A percentile compares a stretch with the other conserved stretches of the same genome.
Conservation (phyloP, 2,329 filamentous ascomycete genomes). For the Tolypocladium capitatum region DNA sequence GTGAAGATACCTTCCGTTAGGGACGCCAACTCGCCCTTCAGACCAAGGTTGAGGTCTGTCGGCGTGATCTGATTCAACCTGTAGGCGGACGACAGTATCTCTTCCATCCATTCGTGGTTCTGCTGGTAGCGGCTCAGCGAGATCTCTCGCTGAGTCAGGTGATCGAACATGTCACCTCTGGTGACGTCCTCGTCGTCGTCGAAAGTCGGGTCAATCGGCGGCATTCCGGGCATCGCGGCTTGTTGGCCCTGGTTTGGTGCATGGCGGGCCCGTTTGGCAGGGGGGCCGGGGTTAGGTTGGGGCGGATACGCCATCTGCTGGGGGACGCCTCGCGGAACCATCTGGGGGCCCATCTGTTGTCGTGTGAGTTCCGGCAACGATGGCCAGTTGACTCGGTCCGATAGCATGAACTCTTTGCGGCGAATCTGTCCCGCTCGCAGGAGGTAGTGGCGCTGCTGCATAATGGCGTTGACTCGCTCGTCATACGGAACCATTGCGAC, state of each 20-base stretch:
- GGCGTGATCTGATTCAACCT: slow-evolving; percentile 73
- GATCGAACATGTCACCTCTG: slow-evolving; percentile 78
- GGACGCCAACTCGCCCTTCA: slow-evolving; percentile 66
- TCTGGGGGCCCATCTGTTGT: slow-evolving; percentile 37
- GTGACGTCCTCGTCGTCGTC: slow-evolving; percentile 88
- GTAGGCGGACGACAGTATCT: slow-evolving; percentile 85
- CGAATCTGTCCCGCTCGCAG: slow-evolving; percentile 68
- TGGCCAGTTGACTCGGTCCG: slow-evolving; percentile 83
- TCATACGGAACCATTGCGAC: slow-evolving; percentile 52
- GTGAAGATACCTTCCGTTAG: slow-evolving; percentile 81
- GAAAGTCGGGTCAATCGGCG: slow-evolving; percentile 32
- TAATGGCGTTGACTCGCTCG: slow-evolving; percentile 43
- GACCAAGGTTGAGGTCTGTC: slow-evolving; percentile 73
- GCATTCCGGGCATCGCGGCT: slow-evolving; percentile 23
- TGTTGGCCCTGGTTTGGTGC: slow-evolving; percentile 26
- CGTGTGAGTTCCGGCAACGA: slow-evolving; percentile 48
- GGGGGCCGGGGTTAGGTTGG: slow-evolving; percentile 35
- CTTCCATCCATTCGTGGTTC: slow-evolving; percentile 99
- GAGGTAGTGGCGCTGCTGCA: slow-evolving; percentile 50
- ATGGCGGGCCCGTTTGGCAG: slow-evolving; percentile 41
- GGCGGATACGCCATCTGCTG: slow-evolving; percentile 51
- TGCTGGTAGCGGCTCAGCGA: slow-evolving; percentile 79
- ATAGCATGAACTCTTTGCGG: slow-evolving; percentile 89
- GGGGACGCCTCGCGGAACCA: slow-evolving; percentile 34
- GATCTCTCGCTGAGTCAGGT: slow-evolving; percentile 78